Percentiles rank a stretch among this genome's conserved stretches.
Evolutionary conservation across 2,329 filamentous ascomycete genomes (phyloP).

Genomic region (Myriosclerotinia scirpicola): DNA sequence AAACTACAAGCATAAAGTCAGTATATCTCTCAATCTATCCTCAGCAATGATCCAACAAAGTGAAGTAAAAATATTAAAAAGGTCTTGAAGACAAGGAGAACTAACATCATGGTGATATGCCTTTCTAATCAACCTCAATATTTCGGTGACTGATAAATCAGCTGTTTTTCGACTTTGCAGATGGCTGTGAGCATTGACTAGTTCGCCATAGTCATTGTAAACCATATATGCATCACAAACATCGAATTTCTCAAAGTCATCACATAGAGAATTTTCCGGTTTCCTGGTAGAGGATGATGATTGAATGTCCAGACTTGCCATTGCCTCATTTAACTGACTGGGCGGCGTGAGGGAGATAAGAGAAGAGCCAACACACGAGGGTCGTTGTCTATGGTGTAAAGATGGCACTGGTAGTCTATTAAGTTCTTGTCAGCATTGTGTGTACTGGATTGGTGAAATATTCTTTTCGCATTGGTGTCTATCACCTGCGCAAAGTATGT

Average conservation of each 20-base stretch:
- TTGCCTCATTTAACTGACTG: neutral
- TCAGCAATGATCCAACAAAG: neutral
- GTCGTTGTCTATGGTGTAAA: neutral
- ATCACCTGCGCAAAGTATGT: neutral
- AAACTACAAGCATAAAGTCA: slow-evolving; percentile 28
- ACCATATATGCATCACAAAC: slow-evolving; percentile 30
- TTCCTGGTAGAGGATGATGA: neutral
- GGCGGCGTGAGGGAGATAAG: slow-evolving; percentile 4
- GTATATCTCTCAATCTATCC: neutral
- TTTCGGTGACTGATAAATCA: slow-evolving; percentile 31
- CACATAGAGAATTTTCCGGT: neutral
- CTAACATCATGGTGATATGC: slow-evolving; percentile 37
- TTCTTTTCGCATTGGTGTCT: neutral
- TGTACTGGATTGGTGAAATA: too few species aligned
- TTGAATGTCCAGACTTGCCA: neutral
- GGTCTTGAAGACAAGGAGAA: neutral
- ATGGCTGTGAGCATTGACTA: slow-evolving; percentile 31
- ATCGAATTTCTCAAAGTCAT: slow-evolving; percentile 6
- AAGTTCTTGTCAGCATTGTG: slow-evolving; percentile 1
- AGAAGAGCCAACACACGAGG: slow-evolving; percentile 11
- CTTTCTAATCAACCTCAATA: slow-evolving; percentile 36
- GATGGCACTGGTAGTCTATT: neutral
- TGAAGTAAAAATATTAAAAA: neutral
- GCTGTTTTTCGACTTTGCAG: slow-evolving; percentile 21
- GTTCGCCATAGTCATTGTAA: slow-evolving; percentile 39